Conservation (phyloP, 179 eudicot species). For the Amaranthus tricolor region DNA sequence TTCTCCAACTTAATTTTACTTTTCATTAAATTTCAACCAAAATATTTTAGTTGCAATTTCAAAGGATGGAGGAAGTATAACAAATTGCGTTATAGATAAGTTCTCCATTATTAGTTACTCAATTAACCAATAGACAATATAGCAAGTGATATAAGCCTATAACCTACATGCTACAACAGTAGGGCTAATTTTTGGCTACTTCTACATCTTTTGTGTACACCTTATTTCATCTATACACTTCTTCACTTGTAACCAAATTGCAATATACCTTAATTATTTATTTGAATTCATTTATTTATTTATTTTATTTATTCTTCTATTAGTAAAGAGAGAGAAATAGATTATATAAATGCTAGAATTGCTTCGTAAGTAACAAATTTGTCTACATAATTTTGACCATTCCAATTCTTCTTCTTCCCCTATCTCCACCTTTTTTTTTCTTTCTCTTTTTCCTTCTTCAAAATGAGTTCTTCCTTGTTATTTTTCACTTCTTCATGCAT, state of each 20-base stretch:
- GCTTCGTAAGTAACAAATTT: constrained; percentile 49
- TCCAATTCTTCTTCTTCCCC: constrained; percentile 37
- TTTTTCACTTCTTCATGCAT: constrained; percentile 26
- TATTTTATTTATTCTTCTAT: background rate
- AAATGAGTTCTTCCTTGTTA: constrained; percentile 20
- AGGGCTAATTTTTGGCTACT: background rate
- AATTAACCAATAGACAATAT: background rate
- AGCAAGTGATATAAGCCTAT: background rate
- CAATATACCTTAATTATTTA: background rate
- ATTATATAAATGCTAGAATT: constrained; percentile 38
- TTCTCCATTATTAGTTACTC: background rate
- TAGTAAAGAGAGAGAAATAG: constrained; percentile 25
- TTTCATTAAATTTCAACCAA: too few species aligned
- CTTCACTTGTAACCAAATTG: constrained; percentile 24
- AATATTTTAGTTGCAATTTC: too few species aligned
- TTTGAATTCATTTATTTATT: background rate
- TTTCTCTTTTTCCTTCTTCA: constrained; percentile 13
- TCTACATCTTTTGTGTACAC: background rate
- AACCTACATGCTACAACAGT: background rate
- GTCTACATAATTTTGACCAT: constrained; percentile 41
- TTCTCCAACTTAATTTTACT: too few species aligned
- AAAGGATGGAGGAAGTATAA: too few species aligned
- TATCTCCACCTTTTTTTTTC: constrained; percentile 5
- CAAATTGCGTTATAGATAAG: too few species aligned
- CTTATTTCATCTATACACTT: background rate